Evolutionary conservation across 129 eudicot genomes (phyloP), one percentile per base, ranked within the genome.

Genomic region (Chrysanthemum seticuspe): DNA sequence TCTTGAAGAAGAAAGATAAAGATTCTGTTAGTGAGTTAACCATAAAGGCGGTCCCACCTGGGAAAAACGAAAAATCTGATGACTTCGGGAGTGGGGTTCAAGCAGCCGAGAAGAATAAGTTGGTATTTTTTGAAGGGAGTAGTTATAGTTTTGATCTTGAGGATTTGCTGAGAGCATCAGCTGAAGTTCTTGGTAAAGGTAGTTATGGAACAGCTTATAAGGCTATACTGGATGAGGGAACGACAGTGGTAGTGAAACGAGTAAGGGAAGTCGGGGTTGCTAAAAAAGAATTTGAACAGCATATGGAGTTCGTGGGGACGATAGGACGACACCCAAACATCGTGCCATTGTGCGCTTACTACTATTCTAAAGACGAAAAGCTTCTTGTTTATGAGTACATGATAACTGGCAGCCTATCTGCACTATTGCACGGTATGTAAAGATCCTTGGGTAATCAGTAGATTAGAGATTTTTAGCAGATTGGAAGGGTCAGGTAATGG

Each of bases 181-280:
- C 99, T 13, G 99, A 94, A 65, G 96, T 94, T 48, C 96, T 94
- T 51, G 99, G 99, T 36, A 94, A 94, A 60, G 99, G 99, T 58
- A 86, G 86, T 57, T 84, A 81, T 65, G 99, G 99, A 61, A 94
- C 97, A 1, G 80, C 97, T 14, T 94, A 94, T 57, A 94, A 88
- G 65, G 99, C 91, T 12, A 76, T 82, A 73, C 70, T 94, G 63
- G 99, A 94, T 54, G 99, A 94, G 61, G 87, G 85, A n/a, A 86
- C 85, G 13, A 82, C 85, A 15, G 96, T 94, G 27, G 99, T 86
- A 19, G 99, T 94, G 44, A 94, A 94, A 76, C 80, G 99, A 64
- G 79, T 94, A 68, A 76, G 79, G 83, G 97, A 94, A 74, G 89
- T 87, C 13, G 87, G 86, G 13, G 83, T 83, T 54, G 89, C 75